Evolutionary conservation across 345 rosid species (phyloP).

Genomic region (Noccaea bulbosa): DNA sequence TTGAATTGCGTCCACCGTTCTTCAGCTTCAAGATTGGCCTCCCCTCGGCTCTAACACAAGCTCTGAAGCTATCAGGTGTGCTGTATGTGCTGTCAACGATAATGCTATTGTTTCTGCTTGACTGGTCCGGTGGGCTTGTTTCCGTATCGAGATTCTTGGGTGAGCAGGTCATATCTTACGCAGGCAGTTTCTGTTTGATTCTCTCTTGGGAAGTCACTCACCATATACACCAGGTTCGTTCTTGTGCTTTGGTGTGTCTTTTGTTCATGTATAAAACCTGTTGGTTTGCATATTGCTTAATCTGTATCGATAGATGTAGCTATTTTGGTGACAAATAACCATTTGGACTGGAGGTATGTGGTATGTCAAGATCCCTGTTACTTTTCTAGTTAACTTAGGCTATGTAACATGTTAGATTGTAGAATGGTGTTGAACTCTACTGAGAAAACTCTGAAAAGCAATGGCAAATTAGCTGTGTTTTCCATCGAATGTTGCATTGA

Average conservation of each 20-base stretch:
- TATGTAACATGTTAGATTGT: conserved; percentile 6
- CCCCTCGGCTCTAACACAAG: conserved; percentile 55
- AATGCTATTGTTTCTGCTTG: conserved; percentile 51
- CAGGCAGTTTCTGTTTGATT: conserved; percentile 62
- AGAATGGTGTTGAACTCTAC: neutral
- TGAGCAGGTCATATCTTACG: conserved; percentile 60
- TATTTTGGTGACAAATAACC: neutral
- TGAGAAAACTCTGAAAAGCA: neutral
- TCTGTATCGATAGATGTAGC: neutral
- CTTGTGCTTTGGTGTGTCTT: neutral
- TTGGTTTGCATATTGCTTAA: neutral
- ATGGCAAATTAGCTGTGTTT: conserved; percentile 5
- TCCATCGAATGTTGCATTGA: neutral
- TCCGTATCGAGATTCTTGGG: conserved; percentile 53
- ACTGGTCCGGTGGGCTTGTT: conserved; percentile 44
- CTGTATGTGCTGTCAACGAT: conserved; percentile 55
- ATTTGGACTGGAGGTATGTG: neutral
- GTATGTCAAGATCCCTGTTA: neutral
- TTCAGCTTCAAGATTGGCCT: conserved; percentile 91
- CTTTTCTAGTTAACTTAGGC: neutral
- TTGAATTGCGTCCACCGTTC: conserved; percentile 70
- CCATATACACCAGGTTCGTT: conserved; percentile 80
- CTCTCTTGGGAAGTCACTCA: conserved; percentile 89
- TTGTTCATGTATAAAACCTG: conserved; percentile 1
- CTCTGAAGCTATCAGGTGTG: conserved; percentile 61